Evolutionary conservation across 768 basidiomycete species (phyloP).

Genomic region (Punctularia strigosozonata): DNA sequence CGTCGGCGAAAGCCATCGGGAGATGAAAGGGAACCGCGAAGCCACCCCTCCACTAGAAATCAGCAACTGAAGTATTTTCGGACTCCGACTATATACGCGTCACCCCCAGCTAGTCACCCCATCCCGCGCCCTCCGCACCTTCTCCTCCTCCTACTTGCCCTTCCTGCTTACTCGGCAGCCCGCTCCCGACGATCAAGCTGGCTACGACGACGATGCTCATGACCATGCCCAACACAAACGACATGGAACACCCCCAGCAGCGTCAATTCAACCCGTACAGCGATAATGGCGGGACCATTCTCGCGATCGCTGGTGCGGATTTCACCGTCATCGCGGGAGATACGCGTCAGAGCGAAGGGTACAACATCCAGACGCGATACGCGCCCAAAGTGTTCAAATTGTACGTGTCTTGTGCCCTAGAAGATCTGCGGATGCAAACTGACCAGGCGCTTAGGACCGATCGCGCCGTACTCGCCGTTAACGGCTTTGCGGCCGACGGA

Average conservation of each 20-base stretch:
- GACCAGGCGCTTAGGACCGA: constrained; percentile 54
- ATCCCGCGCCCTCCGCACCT: no score
- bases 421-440: constrained; percentile 1
- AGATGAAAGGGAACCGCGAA: no score
- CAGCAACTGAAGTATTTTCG: no score
- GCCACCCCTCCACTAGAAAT: no score
- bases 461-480: constrained; percentile 87
- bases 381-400: constrained; percentile 91
- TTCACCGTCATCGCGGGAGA: constrained; percentile 95
- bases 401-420: constrained; percentile 37
- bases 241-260: constrained; percentile 26
- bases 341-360: constrained; percentile 95
- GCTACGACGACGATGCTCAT: no score
- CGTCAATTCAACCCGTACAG: constrained; percentile 80
- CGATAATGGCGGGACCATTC: constrained; percentile 92
- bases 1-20: no score
- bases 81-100: no score
- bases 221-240: no score
- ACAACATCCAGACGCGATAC: constrained; percentile 94
- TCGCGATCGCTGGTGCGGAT: constrained; percentile 88
- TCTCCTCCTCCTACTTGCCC: no score
- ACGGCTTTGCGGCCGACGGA: constrained; percentile 95
- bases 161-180: no score
- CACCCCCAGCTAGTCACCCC: no score
- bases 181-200: no score